Evolutionary conservation across 2,329 filamentous ascomycete genomes (phyloP), one percentile per base, ranked within the genome.

Genomic region (Aspergillus tanneri): DNA sequence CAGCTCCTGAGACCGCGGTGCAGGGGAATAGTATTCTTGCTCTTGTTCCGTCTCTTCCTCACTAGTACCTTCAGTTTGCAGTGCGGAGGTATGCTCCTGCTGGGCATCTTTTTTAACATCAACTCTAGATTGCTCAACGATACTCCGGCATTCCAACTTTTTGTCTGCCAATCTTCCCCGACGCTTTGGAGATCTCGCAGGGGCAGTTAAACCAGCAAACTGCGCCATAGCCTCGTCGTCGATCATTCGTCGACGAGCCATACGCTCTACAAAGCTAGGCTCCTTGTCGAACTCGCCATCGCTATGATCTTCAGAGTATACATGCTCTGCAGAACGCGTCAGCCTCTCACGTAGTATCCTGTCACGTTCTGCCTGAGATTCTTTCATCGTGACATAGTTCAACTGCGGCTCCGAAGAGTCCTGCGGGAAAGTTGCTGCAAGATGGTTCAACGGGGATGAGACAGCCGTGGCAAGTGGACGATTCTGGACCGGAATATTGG

Each of bases 41-140:
- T 76, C 73, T 46, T 73, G 69, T 47, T 76, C 74, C 0, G 74
- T 77, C 55, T 77, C 74, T 47, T 72, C 72, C 56, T 76, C 69
- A 19, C 68, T 72, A 18, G 50, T 51, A 11, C 49, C 60, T 16
- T 59, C 64, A 18, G 50, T 59, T 3, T 56, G 54, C n/a, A 57
- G 47, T 3, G 52, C 56, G 9, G 38, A 38, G 11, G 53, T 49
- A n/a, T 52, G 50, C n/a, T 53, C 56, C 27, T 59, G 56, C 16
- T 43, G 54, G 7, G 60, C 55, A 43, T 55, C 50, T 25, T 57
- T 57, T 4, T 41, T 46, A 16, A 51, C 38, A 34, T 30, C 43
- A 3, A 46, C 25, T 7, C 46, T 46, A 25, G 55, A 32, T 16
- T 32, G 39, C 16, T 44, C 44, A 37, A 46, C 51, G n/a, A 16